These are phyloP conservation scores for Hexamita inflata DNA, from an alignment of 208 protist genomes.

Conservation along the genomic window DNA sequence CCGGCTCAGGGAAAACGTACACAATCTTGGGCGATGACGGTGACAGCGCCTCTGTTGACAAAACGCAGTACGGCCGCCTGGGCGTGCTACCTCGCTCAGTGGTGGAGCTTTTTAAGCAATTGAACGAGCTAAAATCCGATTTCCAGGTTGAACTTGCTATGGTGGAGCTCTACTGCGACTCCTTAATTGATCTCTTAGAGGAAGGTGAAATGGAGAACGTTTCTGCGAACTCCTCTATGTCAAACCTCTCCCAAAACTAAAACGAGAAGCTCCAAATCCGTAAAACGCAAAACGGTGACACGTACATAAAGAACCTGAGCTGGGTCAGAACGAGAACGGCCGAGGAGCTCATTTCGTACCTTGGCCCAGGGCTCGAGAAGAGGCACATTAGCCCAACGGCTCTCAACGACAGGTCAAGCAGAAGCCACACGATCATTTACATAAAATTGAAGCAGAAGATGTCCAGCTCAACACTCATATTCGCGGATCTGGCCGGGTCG, in stretches of 20 bases:
- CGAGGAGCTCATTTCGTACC: conserved; percentile 9
- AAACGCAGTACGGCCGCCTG: not conserved
- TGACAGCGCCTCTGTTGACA: conserved; percentile 35
- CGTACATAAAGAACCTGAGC: conserved; percentile 1
- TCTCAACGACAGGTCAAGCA: conserved; percentile 71
- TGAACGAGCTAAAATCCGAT: not conserved
- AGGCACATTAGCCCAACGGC: conserved; percentile 53
- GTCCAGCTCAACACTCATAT: conserved; percentile 67
- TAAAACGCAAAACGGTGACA: not conserved
- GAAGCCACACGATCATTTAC: conserved; percentile 74
- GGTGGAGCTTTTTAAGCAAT: conserved; percentile 7
- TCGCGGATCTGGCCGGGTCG: conserved; percentile 73
- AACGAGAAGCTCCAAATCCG: not conserved
- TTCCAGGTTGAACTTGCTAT: not conserved
- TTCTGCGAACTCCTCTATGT: too few relatives aligned
- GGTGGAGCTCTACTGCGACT: conserved; percentile 3
- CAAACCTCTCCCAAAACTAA: not conserved
- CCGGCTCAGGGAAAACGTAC: conserved; percentile 63
- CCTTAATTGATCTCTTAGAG: conserved; percentile 2
- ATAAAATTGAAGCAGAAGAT: conserved; percentile 64
- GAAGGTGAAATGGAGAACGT: too few relatives aligned
- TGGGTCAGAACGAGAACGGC: not conserved
- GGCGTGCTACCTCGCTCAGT: conserved; percentile 9
- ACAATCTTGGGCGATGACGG: conserved; percentile 52
- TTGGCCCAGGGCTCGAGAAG: not conserved